phyloP scores from a whole-genome alignment of 164 flowering plant species.

The Saururus chinensis region DNA sequence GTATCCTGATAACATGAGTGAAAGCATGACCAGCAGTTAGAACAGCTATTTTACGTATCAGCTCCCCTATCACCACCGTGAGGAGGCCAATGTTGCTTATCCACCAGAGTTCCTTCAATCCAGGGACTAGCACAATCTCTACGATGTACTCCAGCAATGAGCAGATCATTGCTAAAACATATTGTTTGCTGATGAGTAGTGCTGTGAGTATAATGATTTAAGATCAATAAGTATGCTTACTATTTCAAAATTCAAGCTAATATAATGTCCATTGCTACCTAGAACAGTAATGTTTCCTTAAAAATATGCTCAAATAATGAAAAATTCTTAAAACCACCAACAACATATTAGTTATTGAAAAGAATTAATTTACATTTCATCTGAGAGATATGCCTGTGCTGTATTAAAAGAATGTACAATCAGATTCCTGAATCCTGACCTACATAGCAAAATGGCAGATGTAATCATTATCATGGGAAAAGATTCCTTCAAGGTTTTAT shows the following conservation, averaged over 20 bases:
- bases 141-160: constrained; percentile 58
- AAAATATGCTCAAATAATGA: too few species aligned
- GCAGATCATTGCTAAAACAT: constrained; percentile 62
- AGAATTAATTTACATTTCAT: too few species aligned
- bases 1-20: constrained; percentile 64
- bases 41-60: constrained; percentile 67
- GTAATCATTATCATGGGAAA: too few species aligned
- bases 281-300: too few species aligned
- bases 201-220: constrained; percentile 17
- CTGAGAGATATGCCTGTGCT: too few species aligned
- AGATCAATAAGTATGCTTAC: neutral
- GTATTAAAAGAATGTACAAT: too few species aligned
- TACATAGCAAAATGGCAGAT: too few species aligned
- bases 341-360: too few species aligned
- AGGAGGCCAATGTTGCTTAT: constrained; percentile 61
- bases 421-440: too few species aligned
- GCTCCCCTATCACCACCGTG: constrained; percentile 75
- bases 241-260: neutral
- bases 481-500: too few species aligned
- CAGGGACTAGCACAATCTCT: constrained; percentile 53
- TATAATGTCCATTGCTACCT: too few species aligned
- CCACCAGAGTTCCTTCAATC: constrained; percentile 72
- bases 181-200: constrained; percentile 68
- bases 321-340: too few species aligned
- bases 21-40: constrained; percentile 80